phyloP scores from a whole-genome alignment of 257 asterid species.

The Orobanche coerulescens region DNA sequence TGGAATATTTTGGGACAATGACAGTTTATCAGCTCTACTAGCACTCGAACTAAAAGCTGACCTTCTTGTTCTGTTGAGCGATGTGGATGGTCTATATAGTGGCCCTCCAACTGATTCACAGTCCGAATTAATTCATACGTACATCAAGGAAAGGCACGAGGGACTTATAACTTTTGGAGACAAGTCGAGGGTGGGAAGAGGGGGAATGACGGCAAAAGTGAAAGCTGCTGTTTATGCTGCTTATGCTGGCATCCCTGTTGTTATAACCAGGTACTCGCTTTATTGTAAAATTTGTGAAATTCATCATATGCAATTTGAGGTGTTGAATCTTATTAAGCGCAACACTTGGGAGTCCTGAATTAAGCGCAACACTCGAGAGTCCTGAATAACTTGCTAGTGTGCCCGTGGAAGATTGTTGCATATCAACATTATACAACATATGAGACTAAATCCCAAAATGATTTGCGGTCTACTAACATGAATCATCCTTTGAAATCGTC shows the following conservation, averaged over 20 bases:
- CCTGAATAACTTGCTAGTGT: conserved; percentile 7
- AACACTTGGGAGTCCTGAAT: too few relatives aligned
- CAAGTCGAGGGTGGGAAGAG: conserved; percentile 85
- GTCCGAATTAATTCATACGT: conserved; percentile 64
- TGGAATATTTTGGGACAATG: conserved; percentile 93
- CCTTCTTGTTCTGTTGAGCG: conserved; percentile 80
- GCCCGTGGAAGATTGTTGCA: background rate
- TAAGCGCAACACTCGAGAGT: too few relatives aligned
- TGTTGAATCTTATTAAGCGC: too few relatives aligned
- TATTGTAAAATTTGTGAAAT: background rate
- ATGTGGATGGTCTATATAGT: conserved; percentile 81
- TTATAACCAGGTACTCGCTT: conserved; percentile 58
- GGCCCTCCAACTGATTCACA: conserved; percentile 82
- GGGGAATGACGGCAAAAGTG: conserved; percentile 90
- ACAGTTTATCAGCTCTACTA: conserved; percentile 77
- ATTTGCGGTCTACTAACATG: too few relatives aligned
- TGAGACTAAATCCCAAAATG: too few relatives aligned
- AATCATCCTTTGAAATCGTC: too few relatives aligned
- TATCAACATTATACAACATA: too few relatives aligned
- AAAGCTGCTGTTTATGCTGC: conserved; percentile 82
- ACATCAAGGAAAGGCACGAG: conserved; percentile 59
- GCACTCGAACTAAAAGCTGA: conserved; percentile 83
- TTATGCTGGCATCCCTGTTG: conserved; percentile 77
- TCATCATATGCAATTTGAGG: background rate
- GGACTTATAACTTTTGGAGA: conserved; percentile 66